Percentiles rank a stretch among this genome's conserved stretches.
These are phyloP conservation scores for Collybia mongolica DNA, from an alignment of 768 basidiomycete species.

Conservation along the genomic window DNA sequence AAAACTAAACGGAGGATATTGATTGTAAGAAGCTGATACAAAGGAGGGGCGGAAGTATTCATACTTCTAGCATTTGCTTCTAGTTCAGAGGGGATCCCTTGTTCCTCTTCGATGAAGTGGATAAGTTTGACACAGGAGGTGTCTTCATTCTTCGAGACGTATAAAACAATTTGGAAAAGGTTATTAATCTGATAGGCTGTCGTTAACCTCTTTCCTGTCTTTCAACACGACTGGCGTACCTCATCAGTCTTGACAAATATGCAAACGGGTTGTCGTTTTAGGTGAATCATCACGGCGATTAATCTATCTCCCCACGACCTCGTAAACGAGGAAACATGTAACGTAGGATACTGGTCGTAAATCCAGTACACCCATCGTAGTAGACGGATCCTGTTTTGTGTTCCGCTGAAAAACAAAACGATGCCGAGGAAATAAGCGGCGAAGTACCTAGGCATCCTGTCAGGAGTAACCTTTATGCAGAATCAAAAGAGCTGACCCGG, in stretches of 20 bases:
- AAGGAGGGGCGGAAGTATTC: constrained; percentile 10
- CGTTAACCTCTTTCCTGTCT: neutral
- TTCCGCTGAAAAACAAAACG: constrained; percentile 41
- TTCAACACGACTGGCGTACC: constrained; percentile 31
- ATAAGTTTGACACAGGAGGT: constrained; percentile 69
- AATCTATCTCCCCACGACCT: constrained; percentile 41
- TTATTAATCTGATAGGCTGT: constrained; percentile 74
- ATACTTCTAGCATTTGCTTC: constrained; percentile 69
- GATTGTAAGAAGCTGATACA: neutral
- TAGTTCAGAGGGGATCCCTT: constrained; percentile 63
- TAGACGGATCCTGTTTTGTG: constrained; percentile 53
- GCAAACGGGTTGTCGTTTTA: constrained; percentile 57
- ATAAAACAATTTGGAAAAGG: constrained; percentile 63
- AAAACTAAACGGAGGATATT: constrained; percentile 31
- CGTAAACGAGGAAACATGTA: constrained; percentile 40
- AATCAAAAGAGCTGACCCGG: constrained; percentile 39
- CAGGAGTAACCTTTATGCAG: neutral
- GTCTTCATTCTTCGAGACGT: constrained; percentile 67
- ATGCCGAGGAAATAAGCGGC: constrained; percentile 58
- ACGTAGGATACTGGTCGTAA: constrained; percentile 55
- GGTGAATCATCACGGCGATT: constrained; percentile 39
- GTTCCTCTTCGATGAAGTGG: constrained; percentile 57
- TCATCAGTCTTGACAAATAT: constrained; percentile 65
- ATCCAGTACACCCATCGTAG: constrained; percentile 59
- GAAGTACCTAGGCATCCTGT: constrained; percentile 48